Evolutionary conservation across 192 early-diverging fungal genomes (phyloP), one percentile per base, ranked within the genome.

Genomic region (Chytriomyces hyalinus): DNA sequence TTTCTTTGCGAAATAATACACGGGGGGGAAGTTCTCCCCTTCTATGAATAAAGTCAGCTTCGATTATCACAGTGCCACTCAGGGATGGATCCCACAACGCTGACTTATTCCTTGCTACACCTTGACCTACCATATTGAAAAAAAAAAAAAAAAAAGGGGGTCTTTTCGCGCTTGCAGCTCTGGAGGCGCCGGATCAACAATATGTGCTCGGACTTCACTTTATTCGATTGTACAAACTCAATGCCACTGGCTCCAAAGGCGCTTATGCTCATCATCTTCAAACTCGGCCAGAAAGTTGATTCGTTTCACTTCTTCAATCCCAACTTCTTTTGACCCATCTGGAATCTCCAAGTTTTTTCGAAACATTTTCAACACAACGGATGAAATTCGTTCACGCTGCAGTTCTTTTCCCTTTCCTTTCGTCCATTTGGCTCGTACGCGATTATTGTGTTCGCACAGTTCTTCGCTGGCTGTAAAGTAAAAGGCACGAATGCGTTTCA

Each of bases 371-470:
- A 87, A 92, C 11, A 87, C 93, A 48, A 93, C 78, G 15, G 26
- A 61, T 4, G 90, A 81, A 6, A 93, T 73, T 50, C 82, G 65
- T 8, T 73, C 80, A 15, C 82, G 71, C 22, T 78, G 57, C 60
- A 59, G 61, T 45, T 62, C 53, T 15, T 67, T 73, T 17, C 60
- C 67, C 22, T 67, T 72, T 6, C 61, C 80, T 44, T 43, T 81
- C 49, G 50, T 80, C 70, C 50, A 68, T 75, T 46, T 87, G 83
- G 4, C 89, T 84, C 96, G 85, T 69, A 90, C 93, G 26, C 76
- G 80, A 72, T 94, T 92, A 82, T 98, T 96, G 80, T 96, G 96
- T n/a, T 80, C 78, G 6, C 90, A 87, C 47, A 96, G 75, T 1
- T 89, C 81, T 59, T 86, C 80, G 17, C 80, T 49, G n/a, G 85